Evolutionary conservation across 2,329 filamentous ascomycete species (phyloP), one percentile per base, ranked within the genome.

Genomic region (Claviceps purpurea): DNA sequence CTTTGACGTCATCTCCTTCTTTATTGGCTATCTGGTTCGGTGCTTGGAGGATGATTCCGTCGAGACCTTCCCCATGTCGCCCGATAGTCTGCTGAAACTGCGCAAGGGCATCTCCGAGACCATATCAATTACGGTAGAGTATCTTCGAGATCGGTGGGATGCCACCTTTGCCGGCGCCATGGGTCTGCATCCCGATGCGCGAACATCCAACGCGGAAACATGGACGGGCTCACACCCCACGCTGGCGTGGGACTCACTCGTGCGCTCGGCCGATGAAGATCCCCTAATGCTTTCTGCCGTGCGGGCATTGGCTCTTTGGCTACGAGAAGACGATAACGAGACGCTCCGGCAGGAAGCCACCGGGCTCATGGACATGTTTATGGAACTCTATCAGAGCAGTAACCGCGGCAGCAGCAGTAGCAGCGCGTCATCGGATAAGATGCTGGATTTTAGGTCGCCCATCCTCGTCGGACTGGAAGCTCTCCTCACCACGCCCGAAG

Each of bases 81-180:
- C 81, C 0, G 78, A 82, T 52, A 73, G 75, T 24, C 72, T 87
- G 26, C 68, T 86, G 14, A 81, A 79, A 58, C 66, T 86, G 5
- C 74, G 80, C 41, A 78, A 73, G 49, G 70, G 74, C 51, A 74
- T 86, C 49, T 72, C 76, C 1, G 83, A 87, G 59, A 80, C 82
- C 3, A 73, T 85, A 60, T 79, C 79, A 0, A 65, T 82, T 1
- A 74, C 76, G 0, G 74, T 82, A 54, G 83, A 86, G 64, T 83
- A 81, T 61, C 71, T 87, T 1, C 76, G 82, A 42, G 84, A 87
- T 60, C 70, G 82, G n/a, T 86, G 80, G 79, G 83, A 87, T 60
- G 79, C 78, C 4, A 76, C 78, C 2, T 69, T 78, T n/a, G 76
- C 80, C 3, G 82, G 81, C 11, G 77, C 78, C 6, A 73, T 76